These are phyloP conservation scores for Cystoderma amianthinum DNA, from an alignment of 768 basidiomycete species.

Conservation along the genomic window DNA sequence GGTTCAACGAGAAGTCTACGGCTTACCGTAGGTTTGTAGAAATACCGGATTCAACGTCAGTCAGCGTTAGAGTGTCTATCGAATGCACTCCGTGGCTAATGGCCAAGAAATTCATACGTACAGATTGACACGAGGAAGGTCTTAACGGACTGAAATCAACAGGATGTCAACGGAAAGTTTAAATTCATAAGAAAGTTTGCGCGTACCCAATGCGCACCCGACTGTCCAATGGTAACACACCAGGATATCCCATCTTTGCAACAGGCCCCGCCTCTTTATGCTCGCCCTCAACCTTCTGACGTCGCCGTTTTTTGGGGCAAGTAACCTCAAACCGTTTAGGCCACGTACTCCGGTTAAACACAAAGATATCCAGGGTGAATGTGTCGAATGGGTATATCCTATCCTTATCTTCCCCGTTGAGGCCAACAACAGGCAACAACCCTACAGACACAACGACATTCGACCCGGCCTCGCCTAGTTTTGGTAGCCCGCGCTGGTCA, in stretches of 20 bases:
- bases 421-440: constrained; percentile 20
- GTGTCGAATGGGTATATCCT: constrained; percentile 65
- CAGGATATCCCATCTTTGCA: constrained; percentile 40
- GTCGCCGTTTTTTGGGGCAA: constrained; percentile 49
- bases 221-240: constrained; percentile 72
- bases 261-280: constrained; percentile 19
- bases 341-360: constrained; percentile 76
- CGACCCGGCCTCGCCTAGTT: constrained; percentile 34
- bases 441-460: constrained; percentile 70
- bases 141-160: constrained; percentile 51
- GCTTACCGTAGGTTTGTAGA: constrained; percentile 68
- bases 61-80: constrained; percentile 64
- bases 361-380: constrained; percentile 82
- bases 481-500: constrained; percentile 26
- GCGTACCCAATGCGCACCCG: constrained; percentile 73
- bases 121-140: constrained; percentile 81
- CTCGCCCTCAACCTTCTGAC: constrained; percentile 24
- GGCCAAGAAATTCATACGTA: constrained; percentile 81
- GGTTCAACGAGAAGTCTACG: constrained; percentile 3
- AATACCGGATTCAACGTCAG: constrained; percentile 68
- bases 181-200: background rate
- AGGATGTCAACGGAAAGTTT: constrained; percentile 1
- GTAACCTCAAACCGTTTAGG: constrained; percentile 73
- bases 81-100: constrained; percentile 75
- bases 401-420: constrained; percentile 14